A percentile compares a stretch with the other conserved stretches of the same genome.
phyloP scores from a whole-genome alignment of 352 stramenopile genomes.

The Phytophthora pseudosyringae region DNA sequence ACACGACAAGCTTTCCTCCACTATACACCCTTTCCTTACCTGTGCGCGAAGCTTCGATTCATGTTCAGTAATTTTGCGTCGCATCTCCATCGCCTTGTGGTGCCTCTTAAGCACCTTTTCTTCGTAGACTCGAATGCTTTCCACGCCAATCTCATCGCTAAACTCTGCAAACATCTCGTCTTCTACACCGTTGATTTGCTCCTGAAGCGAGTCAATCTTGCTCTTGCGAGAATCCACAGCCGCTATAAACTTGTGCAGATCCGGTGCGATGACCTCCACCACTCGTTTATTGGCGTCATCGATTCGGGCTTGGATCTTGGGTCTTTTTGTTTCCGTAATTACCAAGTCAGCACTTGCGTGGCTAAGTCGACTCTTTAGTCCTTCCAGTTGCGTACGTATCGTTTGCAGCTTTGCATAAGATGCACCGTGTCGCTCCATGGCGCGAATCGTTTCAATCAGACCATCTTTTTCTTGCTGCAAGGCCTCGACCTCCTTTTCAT shows the following conservation, averaged over 20 bases:
- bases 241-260: slow-evolving; percentile 69
- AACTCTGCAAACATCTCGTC: slow-evolving; percentile 90
- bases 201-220: slow-evolving; percentile 54
- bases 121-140: slow-evolving; percentile 93
- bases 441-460: slow-evolving; percentile 72
- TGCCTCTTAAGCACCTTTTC: slow-evolving; percentile 92
- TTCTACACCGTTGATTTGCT: slow-evolving; percentile 76
- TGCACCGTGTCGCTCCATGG: slow-evolving; percentile 70
- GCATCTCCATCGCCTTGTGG: slow-evolving; percentile 69
- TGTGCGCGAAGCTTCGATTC: slow-evolving; percentile 86
- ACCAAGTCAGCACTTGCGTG: slow-evolving; percentile 81
- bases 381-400: slow-evolving; percentile 71
- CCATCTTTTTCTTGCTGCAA: slow-evolving; percentile 88
- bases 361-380: slow-evolving; percentile 71
- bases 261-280: slow-evolving; percentile 56
- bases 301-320: slow-evolving; percentile 69
- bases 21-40: slow-evolving; percentile 36
- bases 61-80: slow-evolving; percentile 77
- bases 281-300: slow-evolving; percentile 61
- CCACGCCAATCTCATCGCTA: slow-evolving; percentile 75
- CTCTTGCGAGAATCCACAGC: slow-evolving; percentile 52
- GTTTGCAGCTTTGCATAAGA: slow-evolving; percentile 74
- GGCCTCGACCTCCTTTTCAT: slow-evolving; percentile 92
- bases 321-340: slow-evolving; percentile 75
- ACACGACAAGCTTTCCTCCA: not conserved